Evolutionary conservation across 192 early-diverging fungal genomes (phyloP), one percentile per base, ranked within the genome.

Genomic region (Entomortierella lignicola): DNA sequence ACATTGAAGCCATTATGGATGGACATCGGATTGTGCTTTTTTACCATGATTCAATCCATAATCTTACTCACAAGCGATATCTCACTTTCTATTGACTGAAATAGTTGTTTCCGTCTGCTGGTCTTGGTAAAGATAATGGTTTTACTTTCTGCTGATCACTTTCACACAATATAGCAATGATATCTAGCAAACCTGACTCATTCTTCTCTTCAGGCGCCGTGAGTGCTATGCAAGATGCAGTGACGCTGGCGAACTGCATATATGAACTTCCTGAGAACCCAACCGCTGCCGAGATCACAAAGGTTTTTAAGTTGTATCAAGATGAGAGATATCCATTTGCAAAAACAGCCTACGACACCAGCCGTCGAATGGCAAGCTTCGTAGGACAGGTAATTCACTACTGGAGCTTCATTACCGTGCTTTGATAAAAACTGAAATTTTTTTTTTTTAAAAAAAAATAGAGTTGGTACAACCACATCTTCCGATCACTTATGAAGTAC

Each of bases 141-240:
- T 47, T 47, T 20, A 11, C 17, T 20, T n/a, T n/a, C n/a, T n/a
- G n/a, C n/a, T n/a, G n/a, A n/a, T n/a, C n/a, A n/a, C n/a, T n/a
- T n/a, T n/a, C n/a, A n/a, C n/a, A n/a, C n/a, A n/a, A n/a, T n/a
- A n/a, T n/a, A n/a, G 34, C 10, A 37, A 10, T 10, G 34, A 4
- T 7, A 7, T 7, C 34, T 37, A 37, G 10, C 34, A 37, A 37
- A 37, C 10, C 34, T 4, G 34, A 37, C 25, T 54, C 26, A 26
- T 27, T 54, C 26, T 27, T 7, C 25, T 54, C 26, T 13, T 54
- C 25, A 65, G 63, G 64, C 37, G 66, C 66, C 11, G 66, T 68
- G 26, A 37, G 56, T 59, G 66, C 66, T n/a, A 68, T 68, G 66
- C 66, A 68, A 23, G 66, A 68, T 51, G 66, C 66, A 21, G 66